Percentiles rank a stretch among this genome's conserved stretches.
phyloP scores from a whole-genome alignment of 352 stramenopile genomes.

The Pythium oligandrum region DNA sequence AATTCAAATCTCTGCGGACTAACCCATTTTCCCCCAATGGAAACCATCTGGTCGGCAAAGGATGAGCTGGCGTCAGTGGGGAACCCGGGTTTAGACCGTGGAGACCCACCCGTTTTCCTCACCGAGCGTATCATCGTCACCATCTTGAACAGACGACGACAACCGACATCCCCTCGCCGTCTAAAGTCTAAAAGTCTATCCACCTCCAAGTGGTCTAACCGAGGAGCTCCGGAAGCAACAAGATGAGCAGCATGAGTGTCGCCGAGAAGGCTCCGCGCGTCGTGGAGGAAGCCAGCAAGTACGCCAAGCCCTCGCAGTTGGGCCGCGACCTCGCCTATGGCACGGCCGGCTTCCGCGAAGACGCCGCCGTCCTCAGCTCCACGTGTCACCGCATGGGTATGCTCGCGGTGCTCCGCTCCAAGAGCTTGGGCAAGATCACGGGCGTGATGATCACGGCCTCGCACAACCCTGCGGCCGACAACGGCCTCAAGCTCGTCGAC shows the following conservation, averaged over 20 bases:
- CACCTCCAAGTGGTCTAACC: no score
- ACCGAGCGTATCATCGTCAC: no score
- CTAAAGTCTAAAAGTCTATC: no score
- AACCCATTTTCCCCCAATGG: no score
- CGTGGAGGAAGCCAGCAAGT: slow-evolving; percentile 73
- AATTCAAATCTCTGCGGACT: no score
- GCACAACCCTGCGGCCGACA: slow-evolving; percentile 91
- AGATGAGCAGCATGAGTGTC: slow-evolving; percentile 48
- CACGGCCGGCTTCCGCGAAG: slow-evolving; percentile 94
- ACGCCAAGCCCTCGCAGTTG: slow-evolving; percentile 41
- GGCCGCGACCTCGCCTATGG: slow-evolving; percentile 81
- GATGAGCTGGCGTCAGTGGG: no score
- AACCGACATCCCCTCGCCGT: no score
- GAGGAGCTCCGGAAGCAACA: background rate
- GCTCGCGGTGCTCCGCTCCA: slow-evolving; percentile 74
- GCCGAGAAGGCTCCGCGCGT: slow-evolving; percentile 77
- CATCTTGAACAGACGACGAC: no score
- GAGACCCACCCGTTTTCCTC: no score
- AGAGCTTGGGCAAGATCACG: slow-evolving; percentile 76
- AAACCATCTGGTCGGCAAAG: no score
- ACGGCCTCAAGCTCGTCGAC: slow-evolving; percentile 94
- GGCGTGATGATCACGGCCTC: slow-evolving; percentile 95
- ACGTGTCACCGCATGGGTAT: slow-evolving; percentile 93
- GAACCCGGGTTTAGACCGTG: no score
- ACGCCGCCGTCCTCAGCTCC: slow-evolving; percentile 83